Evolutionary conservation across 78 protist genomes (phyloP).

Genomic region (Dictyostelium intermedium): DNA sequence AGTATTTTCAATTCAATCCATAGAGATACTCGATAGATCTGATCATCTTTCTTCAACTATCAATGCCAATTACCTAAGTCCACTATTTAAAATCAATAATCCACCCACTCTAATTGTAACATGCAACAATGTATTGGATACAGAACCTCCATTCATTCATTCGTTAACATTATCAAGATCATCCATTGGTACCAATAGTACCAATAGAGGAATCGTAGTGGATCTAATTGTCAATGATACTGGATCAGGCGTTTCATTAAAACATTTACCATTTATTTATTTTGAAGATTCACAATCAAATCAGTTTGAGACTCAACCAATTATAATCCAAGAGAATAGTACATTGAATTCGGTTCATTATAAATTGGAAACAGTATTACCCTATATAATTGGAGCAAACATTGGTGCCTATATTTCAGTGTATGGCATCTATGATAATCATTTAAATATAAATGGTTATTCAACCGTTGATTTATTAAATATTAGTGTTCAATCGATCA

Average conservation of each 20-base stretch:
- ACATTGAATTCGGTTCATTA: background rate
- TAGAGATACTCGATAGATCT: background rate
- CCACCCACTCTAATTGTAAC: background rate
- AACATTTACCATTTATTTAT: background rate
- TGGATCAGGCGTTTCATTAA: background rate
- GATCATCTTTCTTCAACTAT: background rate
- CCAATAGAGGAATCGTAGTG: background rate
- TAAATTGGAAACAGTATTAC: background rate
- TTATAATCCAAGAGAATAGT: background rate
- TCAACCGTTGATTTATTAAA: background rate
- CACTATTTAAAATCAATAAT: background rate
- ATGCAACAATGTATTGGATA: background rate
- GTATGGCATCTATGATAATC: conserved; percentile 12
- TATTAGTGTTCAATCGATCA: background rate
- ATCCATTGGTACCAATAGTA: background rate
- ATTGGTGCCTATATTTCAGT: background rate
- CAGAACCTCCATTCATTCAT: background rate
- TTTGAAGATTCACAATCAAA: background rate
- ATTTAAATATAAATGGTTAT: conserved; percentile 9
- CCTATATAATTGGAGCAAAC: background rate
- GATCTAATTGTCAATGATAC: background rate
- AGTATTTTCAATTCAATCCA: background rate
- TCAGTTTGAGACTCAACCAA: background rate
- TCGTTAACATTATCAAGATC: background rate
- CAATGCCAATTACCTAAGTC: background rate